Percentiles rank a stretch among this genome's conserved stretches.
phyloP scores from a whole-genome alignment of 306 rosid species.

The Citrullus mucosospermus region DNA sequence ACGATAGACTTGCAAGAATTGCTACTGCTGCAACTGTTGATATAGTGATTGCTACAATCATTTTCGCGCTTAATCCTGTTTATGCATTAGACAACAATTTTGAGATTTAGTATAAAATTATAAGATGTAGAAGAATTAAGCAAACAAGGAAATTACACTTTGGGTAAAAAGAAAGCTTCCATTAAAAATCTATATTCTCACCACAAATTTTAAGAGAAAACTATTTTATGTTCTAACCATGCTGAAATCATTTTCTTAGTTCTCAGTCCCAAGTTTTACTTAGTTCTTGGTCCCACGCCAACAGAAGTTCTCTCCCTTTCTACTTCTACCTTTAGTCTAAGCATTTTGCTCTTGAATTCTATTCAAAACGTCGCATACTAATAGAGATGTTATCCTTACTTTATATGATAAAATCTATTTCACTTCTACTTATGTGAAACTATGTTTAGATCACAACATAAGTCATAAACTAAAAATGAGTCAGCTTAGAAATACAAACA shows the following conservation, averaged over 20 bases:
- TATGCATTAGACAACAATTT: background rate
- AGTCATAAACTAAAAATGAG: background rate
- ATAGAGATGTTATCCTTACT: background rate
- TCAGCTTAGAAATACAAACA: background rate
- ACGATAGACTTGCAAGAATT: constrained; percentile 6
- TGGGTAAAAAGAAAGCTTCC: background rate
- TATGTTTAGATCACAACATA: background rate
- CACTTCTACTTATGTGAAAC: background rate
- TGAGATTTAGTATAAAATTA: background rate
- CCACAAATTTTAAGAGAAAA: background rate
- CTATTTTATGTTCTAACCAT: background rate
- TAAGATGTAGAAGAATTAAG: background rate
- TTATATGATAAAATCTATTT: background rate
- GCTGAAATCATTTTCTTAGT: background rate
- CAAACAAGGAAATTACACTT: background rate
- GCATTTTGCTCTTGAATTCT: background rate
- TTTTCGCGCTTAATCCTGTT: background rate
- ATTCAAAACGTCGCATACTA: background rate
- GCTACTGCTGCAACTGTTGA: constrained; percentile 7
- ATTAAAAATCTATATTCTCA: background rate
- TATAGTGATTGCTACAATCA: background rate
- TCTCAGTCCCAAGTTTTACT: background rate
- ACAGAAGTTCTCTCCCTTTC: background rate
- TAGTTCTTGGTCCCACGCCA: background rate
- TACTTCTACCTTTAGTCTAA: background rate